Conservation (phyloP, 345 rosid species). For the Pelargonium nanum region DNA sequence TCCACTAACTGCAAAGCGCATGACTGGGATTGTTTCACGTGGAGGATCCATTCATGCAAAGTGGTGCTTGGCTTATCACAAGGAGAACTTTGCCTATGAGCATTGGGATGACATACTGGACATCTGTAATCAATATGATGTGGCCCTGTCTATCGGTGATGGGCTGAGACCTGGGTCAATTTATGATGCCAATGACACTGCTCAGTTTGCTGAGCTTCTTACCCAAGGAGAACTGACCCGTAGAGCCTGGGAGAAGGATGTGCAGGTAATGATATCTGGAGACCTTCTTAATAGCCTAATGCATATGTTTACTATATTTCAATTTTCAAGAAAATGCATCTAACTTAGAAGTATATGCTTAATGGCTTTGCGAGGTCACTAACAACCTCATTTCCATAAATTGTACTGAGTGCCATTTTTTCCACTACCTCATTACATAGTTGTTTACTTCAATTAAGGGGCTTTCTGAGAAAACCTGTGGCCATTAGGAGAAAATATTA, state of each 20-base stretch:
- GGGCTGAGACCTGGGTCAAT: conserved; percentile 96
- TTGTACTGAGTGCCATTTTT: too few species aligned
- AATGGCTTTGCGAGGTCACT: neutral
- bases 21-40: conserved; percentile 95
- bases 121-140: conserved; percentile 91
- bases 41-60: conserved; percentile 99
- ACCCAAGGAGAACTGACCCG: conserved; percentile 98
- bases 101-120: conserved; percentile 99
- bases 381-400: neutral
- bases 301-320: neutral
- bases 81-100: conserved; percentile 94
- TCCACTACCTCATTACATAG: too few species aligned
- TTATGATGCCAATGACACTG: conserved; percentile 96
- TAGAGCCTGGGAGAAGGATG: conserved; percentile 97
- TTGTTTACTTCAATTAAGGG: neutral
- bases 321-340: neutral
- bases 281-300: neutral
- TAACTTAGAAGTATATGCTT: neutral
- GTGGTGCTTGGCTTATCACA: conserved; percentile 93
- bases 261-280: conserved; percentile 46
- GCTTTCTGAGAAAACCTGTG: neutral
- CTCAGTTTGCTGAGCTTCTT: conserved; percentile 96
- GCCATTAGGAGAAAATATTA: neutral
- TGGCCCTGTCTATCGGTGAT: conserved; percentile 91
- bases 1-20: conserved; percentile 85